Conservation (phyloP, 1,284 basidiomycete species). For the Fomitopsis schrenkii region DNA sequence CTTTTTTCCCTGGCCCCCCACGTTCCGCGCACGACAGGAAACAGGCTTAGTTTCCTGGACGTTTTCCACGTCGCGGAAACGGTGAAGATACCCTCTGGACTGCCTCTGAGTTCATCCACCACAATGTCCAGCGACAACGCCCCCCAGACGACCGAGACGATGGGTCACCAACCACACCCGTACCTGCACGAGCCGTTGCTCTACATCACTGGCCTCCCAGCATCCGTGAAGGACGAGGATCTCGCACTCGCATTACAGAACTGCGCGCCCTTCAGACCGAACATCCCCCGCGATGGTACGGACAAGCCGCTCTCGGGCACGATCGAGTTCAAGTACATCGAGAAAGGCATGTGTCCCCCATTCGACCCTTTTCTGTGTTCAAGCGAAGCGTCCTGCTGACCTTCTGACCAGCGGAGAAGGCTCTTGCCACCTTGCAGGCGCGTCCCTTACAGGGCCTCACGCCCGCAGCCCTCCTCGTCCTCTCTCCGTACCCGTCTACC, state of each 20-base stretch:
- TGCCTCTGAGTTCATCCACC: not conserved
- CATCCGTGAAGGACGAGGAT: constrained; percentile 68
- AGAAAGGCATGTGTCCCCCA: constrained; percentile 54
- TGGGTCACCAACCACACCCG: constrained; percentile 49
- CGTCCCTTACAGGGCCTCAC: constrained; percentile 59
- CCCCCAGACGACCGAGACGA: constrained; percentile 17
- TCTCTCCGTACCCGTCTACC: constrained; percentile 73
- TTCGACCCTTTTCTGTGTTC: not conserved
- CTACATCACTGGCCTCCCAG: constrained; percentile 70
- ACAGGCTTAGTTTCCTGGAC: constrained; percentile 1
- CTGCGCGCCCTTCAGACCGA: constrained; percentile 77
- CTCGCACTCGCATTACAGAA: constrained; percentile 64
- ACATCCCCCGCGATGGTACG: constrained; percentile 57
- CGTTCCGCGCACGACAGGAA: constrained; percentile 1
- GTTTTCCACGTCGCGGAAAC: not conserved
- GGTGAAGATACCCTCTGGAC: constrained; percentile 5
- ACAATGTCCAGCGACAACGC: constrained; percentile 26
- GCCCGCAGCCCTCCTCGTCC: constrained; percentile 54
- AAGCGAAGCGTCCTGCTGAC: not conserved
- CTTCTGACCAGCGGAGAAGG: constrained; percentile 70
- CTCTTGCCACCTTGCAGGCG: constrained; percentile 75
- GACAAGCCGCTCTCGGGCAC: constrained; percentile 54
- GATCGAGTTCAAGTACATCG: constrained; percentile 75
- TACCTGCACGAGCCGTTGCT: constrained; percentile 77
- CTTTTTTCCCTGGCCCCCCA: not conserved